Evolutionary conservation across 2,329 filamentous ascomycete genomes (phyloP), one percentile per base, ranked within the genome.

Genomic region (Colletotrichum sp.): DNA sequence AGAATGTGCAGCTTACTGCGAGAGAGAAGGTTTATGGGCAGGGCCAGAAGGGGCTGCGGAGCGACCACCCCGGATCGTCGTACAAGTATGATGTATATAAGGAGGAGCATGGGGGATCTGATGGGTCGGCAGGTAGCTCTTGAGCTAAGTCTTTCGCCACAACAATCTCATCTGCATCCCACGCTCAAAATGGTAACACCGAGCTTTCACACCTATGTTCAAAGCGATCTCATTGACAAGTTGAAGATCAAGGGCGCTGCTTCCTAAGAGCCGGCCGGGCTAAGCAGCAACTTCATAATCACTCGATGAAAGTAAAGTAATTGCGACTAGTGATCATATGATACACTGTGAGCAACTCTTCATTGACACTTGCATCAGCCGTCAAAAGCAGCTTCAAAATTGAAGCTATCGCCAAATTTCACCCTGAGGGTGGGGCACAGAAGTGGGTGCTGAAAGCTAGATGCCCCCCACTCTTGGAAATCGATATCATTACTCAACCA

Each of bases 71-170:
- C 0, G 92, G 91, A 1, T 90, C 87, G 65, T 81, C 78, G 76
- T 94, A 92, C 80, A 92, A 91, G 83, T 94, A 93, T 77, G 86
- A 90, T 78, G 88, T 91, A 3, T 93, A 92, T 78, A 82, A 88
- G 71, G 90, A 92, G 78, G 89, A 91, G 34, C 18, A 36, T 18
- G 21, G n/a, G 9, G 30, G 14, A 26, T 43, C 69, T 28, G 58
- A 21, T 26, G 59, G 32, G 52, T 26, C 59, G 5, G 14, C 21
- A 7, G 4, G 21, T 18, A 48, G 32, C 18, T 48, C 48, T 21
- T 43, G n/a, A 69, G n/a, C 13, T 10, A 26, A 14, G 5, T 8
- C 21, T n/a, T 32, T 32, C 12, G n/a, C 16, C 18, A 61, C 10
- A 14, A 21, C 3, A 30, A 7, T 52, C n/a, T 52, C 43, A 52